Evolutionary conservation across 176 grass and related monocot species (phyloP).

Genomic region (Aegilops sharonensis): DNA sequence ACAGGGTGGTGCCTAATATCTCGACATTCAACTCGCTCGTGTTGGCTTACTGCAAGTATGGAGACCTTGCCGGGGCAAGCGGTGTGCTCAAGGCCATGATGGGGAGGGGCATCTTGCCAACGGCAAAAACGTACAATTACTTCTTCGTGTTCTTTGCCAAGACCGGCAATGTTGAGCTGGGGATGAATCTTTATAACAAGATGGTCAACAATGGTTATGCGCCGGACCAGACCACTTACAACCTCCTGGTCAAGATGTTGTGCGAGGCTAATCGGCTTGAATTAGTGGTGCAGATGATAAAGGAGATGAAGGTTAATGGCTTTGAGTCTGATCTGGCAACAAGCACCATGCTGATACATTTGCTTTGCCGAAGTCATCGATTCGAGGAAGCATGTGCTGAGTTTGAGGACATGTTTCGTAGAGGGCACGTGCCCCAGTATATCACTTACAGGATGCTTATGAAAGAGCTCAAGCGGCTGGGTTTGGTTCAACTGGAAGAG

Average conservation of each 20-base stretch:
- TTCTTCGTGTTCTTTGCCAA: constrained; percentile 71
- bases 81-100: constrained; percentile 70
- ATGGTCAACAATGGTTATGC: constrained; percentile 68
- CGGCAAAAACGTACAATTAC: constrained; percentile 72
- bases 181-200: constrained; percentile 83
- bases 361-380: constrained; percentile 54
- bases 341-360: constrained; percentile 83
- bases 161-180: constrained; percentile 53
- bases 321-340: constrained; percentile 71
- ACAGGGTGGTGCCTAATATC: constrained; percentile 60
- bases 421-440: constrained; percentile 75
- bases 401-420: constrained; percentile 72
- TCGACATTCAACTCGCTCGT: constrained; percentile 84
- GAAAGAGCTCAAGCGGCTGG: constrained; percentile 59
- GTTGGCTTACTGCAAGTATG: constrained; percentile 67
- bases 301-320: constrained; percentile 59
- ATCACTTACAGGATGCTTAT: constrained; percentile 76
- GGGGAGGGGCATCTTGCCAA: constrained; percentile 56
- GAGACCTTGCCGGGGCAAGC: constrained; percentile 59
- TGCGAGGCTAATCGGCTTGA: constrained; percentile 59
- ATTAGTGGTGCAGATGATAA: constrained; percentile 58
- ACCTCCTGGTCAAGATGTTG: constrained; percentile 76
- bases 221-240: constrained; percentile 53
- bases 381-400: constrained; percentile 61
- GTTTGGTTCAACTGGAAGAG: constrained; percentile 41